Evolutionary conservation across 2,329 filamentous ascomycete genomes (phyloP).

Genomic region (Emmonsiellopsis sp.): DNA sequence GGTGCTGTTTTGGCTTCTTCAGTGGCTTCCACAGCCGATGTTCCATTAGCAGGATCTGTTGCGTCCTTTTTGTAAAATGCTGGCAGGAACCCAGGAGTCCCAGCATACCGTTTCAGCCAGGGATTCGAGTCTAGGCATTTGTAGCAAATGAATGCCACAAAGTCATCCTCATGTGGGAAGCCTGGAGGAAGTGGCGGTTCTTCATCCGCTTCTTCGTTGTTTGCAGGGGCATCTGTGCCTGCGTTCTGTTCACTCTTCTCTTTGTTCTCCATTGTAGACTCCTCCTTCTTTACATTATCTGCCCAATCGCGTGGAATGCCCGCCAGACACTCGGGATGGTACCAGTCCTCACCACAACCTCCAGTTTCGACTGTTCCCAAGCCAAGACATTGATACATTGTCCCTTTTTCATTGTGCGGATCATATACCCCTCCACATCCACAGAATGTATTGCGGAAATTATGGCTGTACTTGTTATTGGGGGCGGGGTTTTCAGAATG

Average conservation of each 20-base stretch:
- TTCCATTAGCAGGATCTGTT: conserved; percentile 3
- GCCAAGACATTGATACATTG: conserved; percentile 95
- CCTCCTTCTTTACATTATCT: conserved; percentile 8
- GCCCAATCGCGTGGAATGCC: conserved; percentile 66
- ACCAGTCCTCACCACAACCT: conserved; percentile 96
- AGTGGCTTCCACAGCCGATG: background rate
- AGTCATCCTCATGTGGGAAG: conserved; percentile 81
- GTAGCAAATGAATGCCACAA: conserved; percentile 86
- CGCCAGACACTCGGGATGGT: conserved; percentile 85
- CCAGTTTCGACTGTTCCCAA: conserved; percentile 70
- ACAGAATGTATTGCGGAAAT: conserved; percentile 89
- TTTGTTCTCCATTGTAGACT: conserved; percentile 6
- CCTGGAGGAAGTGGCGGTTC: conserved; percentile 65
- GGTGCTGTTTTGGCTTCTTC: conserved; percentile 9
- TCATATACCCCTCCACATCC: conserved; percentile 83
- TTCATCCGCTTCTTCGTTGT: conserved; percentile 36
- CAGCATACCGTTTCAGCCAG: conserved; percentile 86
- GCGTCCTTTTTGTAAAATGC: conserved; percentile 50
- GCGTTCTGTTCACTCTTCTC: conserved; percentile 21
- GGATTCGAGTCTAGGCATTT: conserved; percentile 81
- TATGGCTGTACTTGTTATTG: conserved; percentile 85
- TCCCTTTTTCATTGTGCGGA: conserved; percentile 79
- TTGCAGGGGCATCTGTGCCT: conserved; percentile 11
- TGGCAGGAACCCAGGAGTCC: conserved; percentile 66
- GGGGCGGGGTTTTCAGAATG: conserved; percentile 61